Percentiles rank a stretch among this genome's conserved stretches.
These are phyloP conservation scores for Geopyxis carbonaria DNA, from an alignment of 495 filamentous ascomycete genomes.

Conservation along the genomic window DNA sequence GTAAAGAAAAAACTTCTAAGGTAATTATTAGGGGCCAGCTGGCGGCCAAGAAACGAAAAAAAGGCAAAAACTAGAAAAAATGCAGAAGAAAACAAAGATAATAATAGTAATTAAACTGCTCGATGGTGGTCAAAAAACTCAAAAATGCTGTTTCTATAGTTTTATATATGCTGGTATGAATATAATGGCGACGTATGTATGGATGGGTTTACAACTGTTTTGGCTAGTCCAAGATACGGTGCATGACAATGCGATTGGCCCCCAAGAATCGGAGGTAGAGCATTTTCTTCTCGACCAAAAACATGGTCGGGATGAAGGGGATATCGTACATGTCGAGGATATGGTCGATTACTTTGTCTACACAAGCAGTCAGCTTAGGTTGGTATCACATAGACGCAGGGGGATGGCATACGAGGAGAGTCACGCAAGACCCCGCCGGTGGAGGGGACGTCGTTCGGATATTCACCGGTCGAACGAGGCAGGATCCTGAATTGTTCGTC, in stretches of 20 bases:
- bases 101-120: no score
- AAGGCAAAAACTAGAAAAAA: no score
- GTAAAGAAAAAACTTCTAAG: no score
- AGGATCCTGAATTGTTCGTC: constrained; percentile 15
- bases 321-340: constrained; percentile 22
- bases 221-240: constrained; percentile 22
- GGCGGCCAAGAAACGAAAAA: no score
- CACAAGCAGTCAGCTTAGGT: not conserved
- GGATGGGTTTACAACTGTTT: no score
- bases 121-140: no score
- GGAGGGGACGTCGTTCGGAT: constrained; percentile 9
- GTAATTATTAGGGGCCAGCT: no score
- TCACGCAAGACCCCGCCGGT: constrained; percentile 11
- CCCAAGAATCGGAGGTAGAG: constrained; percentile 22
- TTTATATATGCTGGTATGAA: no score
- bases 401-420: constrained; percentile 10
- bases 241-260: constrained; percentile 20
- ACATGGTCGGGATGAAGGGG: constrained; percentile 24
- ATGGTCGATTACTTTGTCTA: constrained; percentile 18
- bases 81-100: no score
- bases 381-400: not conserved
- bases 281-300: constrained; percentile 22
- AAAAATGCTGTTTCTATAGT: no score
- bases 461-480: constrained; percentile 14
- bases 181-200: no score